Conservation (phyloP, 441 rosid species). For the Syzygium syzygioides region DNA sequence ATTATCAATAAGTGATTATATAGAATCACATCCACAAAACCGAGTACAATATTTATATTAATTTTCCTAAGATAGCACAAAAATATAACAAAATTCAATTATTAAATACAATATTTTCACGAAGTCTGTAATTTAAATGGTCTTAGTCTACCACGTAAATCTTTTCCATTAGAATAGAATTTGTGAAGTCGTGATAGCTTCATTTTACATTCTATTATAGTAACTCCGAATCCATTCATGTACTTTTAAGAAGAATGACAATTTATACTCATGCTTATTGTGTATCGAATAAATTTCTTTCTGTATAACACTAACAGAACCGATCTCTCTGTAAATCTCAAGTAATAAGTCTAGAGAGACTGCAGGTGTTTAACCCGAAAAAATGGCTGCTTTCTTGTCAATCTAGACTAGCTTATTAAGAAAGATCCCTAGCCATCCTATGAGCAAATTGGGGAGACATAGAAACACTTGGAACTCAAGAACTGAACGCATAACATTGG, state of each 20-base stretch:
- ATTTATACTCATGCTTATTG: not conserved
- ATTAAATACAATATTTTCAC: not conserved
- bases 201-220: not conserved
- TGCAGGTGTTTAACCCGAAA: not conserved
- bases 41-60: not conserved
- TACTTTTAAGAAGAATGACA: not conserved
- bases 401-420: not conserved
- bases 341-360: not conserved
- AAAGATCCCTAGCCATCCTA: not conserved
- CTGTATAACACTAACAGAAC: not conserved
- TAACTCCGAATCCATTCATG: not conserved
- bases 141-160: not conserved
- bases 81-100: not conserved
- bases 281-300: not conserved
- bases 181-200: not conserved
- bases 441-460: not conserved
- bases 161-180: not conserved
- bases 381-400: not conserved
- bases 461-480: not conserved
- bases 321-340: not conserved
- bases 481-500: not conserved
- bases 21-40: not conserved
- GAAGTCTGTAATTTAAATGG: not conserved
- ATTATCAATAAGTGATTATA: not conserved
- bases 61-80: not conserved